Base-by-base conservation (phyloP, 139 green algal species). In the Coccomyxa sp. region DNA sequence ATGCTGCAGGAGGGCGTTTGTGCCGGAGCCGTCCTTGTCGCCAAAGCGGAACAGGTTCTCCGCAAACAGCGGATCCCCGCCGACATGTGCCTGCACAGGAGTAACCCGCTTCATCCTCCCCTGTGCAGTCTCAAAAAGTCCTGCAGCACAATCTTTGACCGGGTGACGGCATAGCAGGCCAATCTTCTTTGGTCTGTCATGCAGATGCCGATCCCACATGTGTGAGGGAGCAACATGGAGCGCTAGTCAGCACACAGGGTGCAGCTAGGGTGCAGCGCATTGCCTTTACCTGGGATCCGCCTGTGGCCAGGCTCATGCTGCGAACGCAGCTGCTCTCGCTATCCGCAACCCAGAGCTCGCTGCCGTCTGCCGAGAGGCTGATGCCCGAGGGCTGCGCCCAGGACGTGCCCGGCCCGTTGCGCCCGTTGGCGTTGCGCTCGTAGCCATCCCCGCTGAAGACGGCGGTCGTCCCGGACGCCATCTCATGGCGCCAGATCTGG, bases 41-140 rank as follows among this genome's bases (percentile, higher is more conserved):
- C 91, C 91, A 81, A 95, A 96, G 54, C 81, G 81, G 83, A 95
- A 95, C 39, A 95, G 88, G 84, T 95, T 95, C 75, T 95, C 91
- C 0, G 77, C 50, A 73, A 95, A 96, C 50, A 91, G 41, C 7
- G 88, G 77, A 76, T 95, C 91, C 16, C 91, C 91, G n/a, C 91
- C 91, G n/a, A 81, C 92, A 31, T 78, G 74, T 12, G 74, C 74
- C 74, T 78, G 74, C 39, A 68, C 29, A 22, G 8, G n/a, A n/a
- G n/a, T n/a, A n/a, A n/a, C n/a, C n/a, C n/a, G n/a, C n/a, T n/a
- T n/a, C n/a, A n/a, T n/a, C n/a, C n/a, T n/a, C n/a, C n/a, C n/a
- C n/a, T n/a, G n/a, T n/a, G n/a, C n/a, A n/a, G n/a, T n/a, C n/a
- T n/a, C n/a, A n/a, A n/a, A n/a, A n/a, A n/a, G n/a, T n/a, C n/a